A percentile compares a stretch with the other conserved stretches of the same genome.
These are phyloP conservation scores for Cyanophora paradoxa DNA, from an alignment of 78 protist genomes.

Conservation along the genomic window DNA sequence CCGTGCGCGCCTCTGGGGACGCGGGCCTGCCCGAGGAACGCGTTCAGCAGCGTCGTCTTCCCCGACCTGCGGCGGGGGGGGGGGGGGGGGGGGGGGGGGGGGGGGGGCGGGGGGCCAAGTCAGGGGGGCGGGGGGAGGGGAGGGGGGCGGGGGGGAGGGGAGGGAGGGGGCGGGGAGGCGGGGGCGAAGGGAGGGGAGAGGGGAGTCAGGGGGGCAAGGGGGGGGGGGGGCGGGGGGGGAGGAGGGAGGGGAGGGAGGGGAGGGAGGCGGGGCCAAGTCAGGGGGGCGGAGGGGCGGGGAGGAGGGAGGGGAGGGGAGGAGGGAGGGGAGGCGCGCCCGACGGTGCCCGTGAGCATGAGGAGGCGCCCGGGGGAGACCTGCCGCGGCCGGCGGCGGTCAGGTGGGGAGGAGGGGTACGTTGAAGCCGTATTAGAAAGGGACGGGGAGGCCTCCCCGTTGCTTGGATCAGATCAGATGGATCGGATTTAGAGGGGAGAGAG, in stretches of 20 bases:
- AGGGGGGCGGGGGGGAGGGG: neutral
- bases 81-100: neutral
- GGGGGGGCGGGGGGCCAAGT: neutral
- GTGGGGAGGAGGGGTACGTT: no score
- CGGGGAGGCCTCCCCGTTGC: no score
- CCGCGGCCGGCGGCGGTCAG: no score
- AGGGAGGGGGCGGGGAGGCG: neutral
- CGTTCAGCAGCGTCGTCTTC: neutral
- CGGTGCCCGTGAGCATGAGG: neutral
- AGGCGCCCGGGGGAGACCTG: no score
- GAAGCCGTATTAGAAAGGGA: no score
- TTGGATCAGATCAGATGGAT: no score
- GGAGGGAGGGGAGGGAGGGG: neutral
- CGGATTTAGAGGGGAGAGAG: no score
- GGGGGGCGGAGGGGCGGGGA: neutral
- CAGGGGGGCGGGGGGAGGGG: neutral
- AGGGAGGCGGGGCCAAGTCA: neutral
- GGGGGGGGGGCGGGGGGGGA: neutral
- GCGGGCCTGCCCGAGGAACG: constrained; percentile 8
- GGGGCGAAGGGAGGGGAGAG: neutral
- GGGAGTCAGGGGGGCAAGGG: neutral
- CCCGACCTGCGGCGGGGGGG: neutral
- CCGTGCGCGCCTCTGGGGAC: no score
- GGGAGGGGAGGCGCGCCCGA: neutral
- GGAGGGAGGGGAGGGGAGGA: neutral